Percentiles rank a stretch among this genome's conserved stretches.
These are phyloP conservation scores for Asclepias syriaca DNA, from an alignment of 257 asterid species.

Conservation along the genomic window DNA sequence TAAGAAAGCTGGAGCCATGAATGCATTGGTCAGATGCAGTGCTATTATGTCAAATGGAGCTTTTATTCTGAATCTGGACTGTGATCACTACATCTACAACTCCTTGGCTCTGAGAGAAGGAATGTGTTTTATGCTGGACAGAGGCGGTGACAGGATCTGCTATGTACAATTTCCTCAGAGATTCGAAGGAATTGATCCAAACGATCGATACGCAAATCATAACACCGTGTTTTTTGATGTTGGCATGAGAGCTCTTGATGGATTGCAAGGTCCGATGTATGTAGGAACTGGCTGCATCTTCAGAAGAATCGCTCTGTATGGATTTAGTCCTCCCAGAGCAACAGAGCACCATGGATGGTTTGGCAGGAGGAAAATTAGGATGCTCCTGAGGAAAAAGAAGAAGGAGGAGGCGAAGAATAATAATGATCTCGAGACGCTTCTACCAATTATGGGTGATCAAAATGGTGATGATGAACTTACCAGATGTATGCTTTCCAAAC, in stretches of 20 bases:
- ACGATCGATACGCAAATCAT: conserved; percentile 88
- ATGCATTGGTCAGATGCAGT: conserved; percentile 83
- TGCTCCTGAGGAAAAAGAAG: conserved; percentile 37
- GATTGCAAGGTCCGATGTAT: conserved; percentile 94
- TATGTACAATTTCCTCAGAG: conserved; percentile 87
- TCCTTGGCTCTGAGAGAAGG: conserved; percentile 77
- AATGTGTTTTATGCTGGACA: conserved; percentile 95
- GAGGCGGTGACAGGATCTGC: conserved; percentile 89
- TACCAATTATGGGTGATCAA: conserved; percentile 43
- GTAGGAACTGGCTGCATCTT: conserved; percentile 95
- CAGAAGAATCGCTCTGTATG: conserved; percentile 72
- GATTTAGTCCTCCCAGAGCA: conserved; percentile 87
- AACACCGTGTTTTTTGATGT: conserved; percentile 92
- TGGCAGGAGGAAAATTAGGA: conserved; percentile 50
- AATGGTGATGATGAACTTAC: conserved; percentile 44
- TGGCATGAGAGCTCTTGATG: conserved; percentile 90
- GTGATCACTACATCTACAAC: conserved; percentile 85
- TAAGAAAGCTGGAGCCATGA: conserved; percentile 98
- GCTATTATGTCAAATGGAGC: conserved; percentile 92
- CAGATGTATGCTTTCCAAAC: conserved; percentile 43
- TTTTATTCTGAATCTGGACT: conserved; percentile 83
- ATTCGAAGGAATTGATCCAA: conserved; percentile 88
- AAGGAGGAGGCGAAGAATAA: conserved; percentile 32
- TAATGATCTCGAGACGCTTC: conserved; percentile 52
- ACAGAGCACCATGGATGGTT: conserved; percentile 88